Evolutionary conservation across 129 eudicot species (phyloP).

Genomic region (Kitagawia praeruptora): DNA sequence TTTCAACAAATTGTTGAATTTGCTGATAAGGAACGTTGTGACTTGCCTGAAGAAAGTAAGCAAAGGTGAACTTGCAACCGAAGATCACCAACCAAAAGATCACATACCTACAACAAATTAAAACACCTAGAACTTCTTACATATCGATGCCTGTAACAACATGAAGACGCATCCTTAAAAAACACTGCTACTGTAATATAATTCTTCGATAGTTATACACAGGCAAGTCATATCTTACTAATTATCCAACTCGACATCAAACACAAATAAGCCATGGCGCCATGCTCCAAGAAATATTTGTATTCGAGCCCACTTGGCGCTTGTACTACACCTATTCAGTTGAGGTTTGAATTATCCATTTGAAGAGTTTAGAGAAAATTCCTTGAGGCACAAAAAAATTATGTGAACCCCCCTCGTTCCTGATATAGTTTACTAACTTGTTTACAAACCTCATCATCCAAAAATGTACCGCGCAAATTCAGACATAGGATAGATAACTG

Average conservation of each 20-base stretch:
- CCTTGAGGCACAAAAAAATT: neutral
- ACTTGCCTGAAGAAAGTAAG: conserved; percentile 95
- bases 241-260: neutral
- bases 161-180: neutral
- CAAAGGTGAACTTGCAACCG: conserved; percentile 82
- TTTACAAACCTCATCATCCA: neutral
- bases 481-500: neutral
- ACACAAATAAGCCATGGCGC: neutral
- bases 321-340: neutral
- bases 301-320: neutral
- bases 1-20: neutral
- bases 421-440: neutral
- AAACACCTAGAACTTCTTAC: conserved; percentile 5
- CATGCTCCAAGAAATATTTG: too few species aligned
- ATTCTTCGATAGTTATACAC: neutral
- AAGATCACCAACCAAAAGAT: conserved; percentile 90
- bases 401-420: neutral
- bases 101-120: conserved; percentile 58
- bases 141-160: neutral
- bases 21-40: conserved; percentile 6
- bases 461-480: neutral
- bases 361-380: neutral
- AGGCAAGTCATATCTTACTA: too few species aligned
- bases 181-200: neutral
- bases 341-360: neutral